Evolutionary conservation across 2,329 filamentous ascomycete genomes (phyloP).

Genomic region (Monosporascus ibericus): DNA sequence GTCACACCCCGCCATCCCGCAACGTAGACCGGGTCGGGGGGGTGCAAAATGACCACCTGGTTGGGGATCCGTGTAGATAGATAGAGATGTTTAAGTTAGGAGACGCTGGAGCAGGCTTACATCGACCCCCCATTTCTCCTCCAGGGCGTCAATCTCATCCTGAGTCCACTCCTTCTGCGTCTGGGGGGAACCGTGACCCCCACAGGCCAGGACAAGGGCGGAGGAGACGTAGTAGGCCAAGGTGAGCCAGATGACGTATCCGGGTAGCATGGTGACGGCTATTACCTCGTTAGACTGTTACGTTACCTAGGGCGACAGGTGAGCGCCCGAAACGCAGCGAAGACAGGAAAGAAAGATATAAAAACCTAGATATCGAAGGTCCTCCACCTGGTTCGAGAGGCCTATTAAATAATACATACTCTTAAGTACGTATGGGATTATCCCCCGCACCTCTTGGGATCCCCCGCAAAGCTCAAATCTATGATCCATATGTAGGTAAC

Average conservation of each 20-base stretch:
- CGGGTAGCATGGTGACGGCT: constrained; percentile 15
- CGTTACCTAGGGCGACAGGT: background rate
- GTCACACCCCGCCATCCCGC: too few species aligned
- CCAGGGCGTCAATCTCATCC: constrained; percentile 45
- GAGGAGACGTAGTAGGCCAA: constrained; percentile 18
- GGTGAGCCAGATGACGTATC: constrained; percentile 15
- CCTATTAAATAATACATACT: too few species aligned
- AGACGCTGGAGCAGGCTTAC: constrained; percentile 28
- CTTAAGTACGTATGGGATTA: too few species aligned
- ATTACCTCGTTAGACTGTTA: too few species aligned
- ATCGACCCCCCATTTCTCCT: constrained; percentile 53
- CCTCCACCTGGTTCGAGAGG: too few species aligned
- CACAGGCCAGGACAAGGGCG: constrained; percentile 22
- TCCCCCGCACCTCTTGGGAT: too few species aligned
- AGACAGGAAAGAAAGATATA: too few species aligned
- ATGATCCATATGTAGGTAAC: background rate
- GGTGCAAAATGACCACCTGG: too few species aligned
- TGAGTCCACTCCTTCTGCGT: constrained; percentile 40
- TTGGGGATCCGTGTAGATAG: background rate
- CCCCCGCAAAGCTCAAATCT: too few species aligned
- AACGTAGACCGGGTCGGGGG: too few species aligned
- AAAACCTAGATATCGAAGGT: too few species aligned
- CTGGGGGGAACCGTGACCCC: constrained; percentile 28
- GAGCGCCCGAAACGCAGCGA: too few species aligned
- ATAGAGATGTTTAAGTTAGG: background rate